Conservation (phyloP, 495 filamentous ascomycete species). For the Penicillium simplicissimum region DNA sequence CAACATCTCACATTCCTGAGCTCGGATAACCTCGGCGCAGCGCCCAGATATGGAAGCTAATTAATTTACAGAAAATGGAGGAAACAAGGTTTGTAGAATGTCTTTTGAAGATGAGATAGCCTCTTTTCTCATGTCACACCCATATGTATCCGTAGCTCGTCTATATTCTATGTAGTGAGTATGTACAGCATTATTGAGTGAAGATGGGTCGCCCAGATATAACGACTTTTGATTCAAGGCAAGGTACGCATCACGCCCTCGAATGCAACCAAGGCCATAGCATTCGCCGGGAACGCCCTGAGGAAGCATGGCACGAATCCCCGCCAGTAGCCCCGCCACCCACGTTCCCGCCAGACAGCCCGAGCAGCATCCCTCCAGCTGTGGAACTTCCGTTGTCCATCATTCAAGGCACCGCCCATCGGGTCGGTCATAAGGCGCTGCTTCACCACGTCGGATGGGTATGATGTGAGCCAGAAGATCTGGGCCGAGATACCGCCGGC, state of each 20-base stretch:
- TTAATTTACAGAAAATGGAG: neutral
- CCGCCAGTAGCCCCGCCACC: conserved; percentile 82
- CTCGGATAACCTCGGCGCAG: neutral
- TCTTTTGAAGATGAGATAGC: neutral
- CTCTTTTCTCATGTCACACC: neutral
- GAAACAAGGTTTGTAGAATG: neutral
- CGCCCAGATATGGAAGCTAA: neutral
- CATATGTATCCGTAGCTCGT: neutral
- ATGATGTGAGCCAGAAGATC: conserved; percentile 88
- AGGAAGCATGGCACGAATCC: conserved; percentile 93
- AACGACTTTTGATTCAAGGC: conserved; percentile 39
- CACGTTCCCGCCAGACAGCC: conserved; percentile 72
- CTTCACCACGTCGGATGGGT: conserved; percentile 94
- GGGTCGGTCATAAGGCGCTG: conserved; percentile 97
- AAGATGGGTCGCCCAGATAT: neutral
- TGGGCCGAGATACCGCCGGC: conserved; percentile 90
- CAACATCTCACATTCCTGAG: conserved; percentile 22
- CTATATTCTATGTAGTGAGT: conserved; percentile 10
- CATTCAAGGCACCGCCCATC: conserved; percentile 67
- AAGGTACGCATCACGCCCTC: conserved; percentile 86
- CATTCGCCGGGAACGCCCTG: conserved; percentile 95
- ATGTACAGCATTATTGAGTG: conserved; percentile 7
- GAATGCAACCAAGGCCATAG: conserved; percentile 88
- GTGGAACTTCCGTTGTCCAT: conserved; percentile 67
- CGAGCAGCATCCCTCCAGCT: conserved; percentile 80